Conservation (phyloP, 1,284 basidiomycete species). For the Lignosus rhinocerotis region DNA sequence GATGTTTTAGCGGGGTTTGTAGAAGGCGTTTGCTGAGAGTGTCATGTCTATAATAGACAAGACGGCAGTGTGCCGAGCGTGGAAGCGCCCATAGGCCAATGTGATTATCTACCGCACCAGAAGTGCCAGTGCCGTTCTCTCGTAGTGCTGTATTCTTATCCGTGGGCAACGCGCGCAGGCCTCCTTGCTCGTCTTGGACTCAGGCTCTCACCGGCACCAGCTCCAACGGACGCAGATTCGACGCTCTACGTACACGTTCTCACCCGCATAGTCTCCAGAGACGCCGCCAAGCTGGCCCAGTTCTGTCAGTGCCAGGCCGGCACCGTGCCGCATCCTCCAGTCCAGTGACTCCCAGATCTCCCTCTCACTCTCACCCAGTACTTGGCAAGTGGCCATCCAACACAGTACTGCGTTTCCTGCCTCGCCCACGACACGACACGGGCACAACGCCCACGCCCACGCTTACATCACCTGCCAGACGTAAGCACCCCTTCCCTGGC, state of each 20-base stretch:
- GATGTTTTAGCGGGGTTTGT: no score
- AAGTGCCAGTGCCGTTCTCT: background rate
- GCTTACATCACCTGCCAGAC: background rate
- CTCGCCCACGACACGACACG: background rate
- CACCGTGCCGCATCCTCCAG: constrained; percentile 6
- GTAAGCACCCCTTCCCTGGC: background rate
- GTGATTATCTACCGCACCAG: no score
- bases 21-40: no score
- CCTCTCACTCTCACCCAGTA: background rate
- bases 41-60: no score
- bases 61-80: no score
- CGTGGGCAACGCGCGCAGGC: background rate
- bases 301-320: background rate
- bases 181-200: background rate
- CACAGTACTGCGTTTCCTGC: background rate
- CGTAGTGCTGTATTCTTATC: constrained; percentile 5
- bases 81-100: no score
- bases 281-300: background rate
- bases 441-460: constrained; percentile 35
- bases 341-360: no score
- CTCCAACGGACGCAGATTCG: no score
- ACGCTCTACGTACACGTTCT: background rate
- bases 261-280: background rate
- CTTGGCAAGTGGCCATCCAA: background rate
- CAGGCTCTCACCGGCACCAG: background rate